phyloP scores from a whole-genome alignment of 208 protist genomes.

The Borovskyia barvae region DNA sequence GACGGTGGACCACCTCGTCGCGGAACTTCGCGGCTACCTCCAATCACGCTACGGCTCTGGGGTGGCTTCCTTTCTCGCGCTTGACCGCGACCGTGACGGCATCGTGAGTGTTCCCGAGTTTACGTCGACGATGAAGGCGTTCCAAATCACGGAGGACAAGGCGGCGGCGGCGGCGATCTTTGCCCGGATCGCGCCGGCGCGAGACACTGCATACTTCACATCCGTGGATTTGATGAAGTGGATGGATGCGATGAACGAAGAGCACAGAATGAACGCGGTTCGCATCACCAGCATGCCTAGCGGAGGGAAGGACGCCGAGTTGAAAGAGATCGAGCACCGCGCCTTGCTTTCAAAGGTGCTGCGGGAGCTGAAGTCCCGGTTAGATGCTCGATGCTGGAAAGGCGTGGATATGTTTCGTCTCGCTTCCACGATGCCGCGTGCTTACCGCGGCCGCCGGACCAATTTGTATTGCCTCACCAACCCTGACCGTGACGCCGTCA shows the following conservation, averaged over 20 bases:
- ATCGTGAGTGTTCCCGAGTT: constrained; percentile 78
- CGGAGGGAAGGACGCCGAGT: constrained; percentile 34
- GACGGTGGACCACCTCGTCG: constrained; percentile 51
- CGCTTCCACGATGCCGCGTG: constrained; percentile 82
- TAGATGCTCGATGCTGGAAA: constrained; percentile 75
- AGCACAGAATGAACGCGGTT: constrained; percentile 10
- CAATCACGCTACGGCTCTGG: constrained; percentile 67
- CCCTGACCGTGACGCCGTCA: constrained; percentile 65
- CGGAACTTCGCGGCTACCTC: constrained; percentile 66
- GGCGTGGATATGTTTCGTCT: constrained; percentile 86
- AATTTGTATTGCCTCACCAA: constrained; percentile 79
- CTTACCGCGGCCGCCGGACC: constrained; percentile 55
- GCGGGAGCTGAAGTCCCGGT: constrained; percentile 48
- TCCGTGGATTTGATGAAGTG: constrained; percentile 72
- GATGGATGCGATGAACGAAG: constrained; percentile 47
- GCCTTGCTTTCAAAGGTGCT: constrained; percentile 48
- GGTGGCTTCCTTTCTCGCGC: constrained; percentile 77
- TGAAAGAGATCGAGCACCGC: constrained; percentile 43
- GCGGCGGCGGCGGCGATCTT: constrained; percentile 58
- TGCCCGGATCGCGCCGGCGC: constrained; percentile 39
- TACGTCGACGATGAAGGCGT: constrained; percentile 47
- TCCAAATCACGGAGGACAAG: constrained; percentile 74
- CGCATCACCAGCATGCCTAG: constrained; percentile 12
- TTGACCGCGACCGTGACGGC: constrained; percentile 85
- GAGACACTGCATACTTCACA: constrained; percentile 64